Base-by-base conservation (phyloP, 495 filamentous ascomycete species). In the Massariosphaeria phaeospora region DNA sequence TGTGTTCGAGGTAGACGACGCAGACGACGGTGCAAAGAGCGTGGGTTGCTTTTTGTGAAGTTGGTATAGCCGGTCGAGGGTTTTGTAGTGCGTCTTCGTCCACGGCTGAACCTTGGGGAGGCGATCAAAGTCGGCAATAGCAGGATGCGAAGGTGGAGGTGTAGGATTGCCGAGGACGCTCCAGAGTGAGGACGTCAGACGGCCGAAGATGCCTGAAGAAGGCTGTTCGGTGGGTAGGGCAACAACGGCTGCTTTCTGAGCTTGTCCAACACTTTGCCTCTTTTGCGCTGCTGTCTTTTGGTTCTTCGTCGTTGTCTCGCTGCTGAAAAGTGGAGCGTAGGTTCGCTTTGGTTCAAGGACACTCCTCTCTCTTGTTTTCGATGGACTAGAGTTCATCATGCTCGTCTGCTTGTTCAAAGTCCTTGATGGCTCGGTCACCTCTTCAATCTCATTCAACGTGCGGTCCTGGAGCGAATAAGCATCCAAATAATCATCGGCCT, bases 1-100 rank as follows among this genome's bases (percentile, higher is more conserved):
- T 9, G 57, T 30, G 42, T 58, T 49, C 1, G 44, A 18, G 1
- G 55, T 17, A 17, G 23, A 45, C 5, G 43, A 30, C 17, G 40
- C 31, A 15, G 49, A 8, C 9, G 29, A 33, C 3, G 60, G 52
- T 12, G 39, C 15, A 51, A 68, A 68, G 27, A 59, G 44, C 2
- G 53, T 35, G 10, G 61, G 63, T 7, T 54, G 35, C 10, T 44
- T 52, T 15, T 58, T 59, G 57, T 60, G 48, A 4, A 44, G 27
- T 43, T 60, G 59, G 46, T 57, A 65, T n/a, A 69, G 52, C 1
- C 23, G 31, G 36, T 69, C 62, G 5, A 69, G 55, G 12, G 49
- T 52, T 30, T 55, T 61, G 59, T 67, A 69, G 42, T 69, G 66
- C 6, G 62, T 58, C 20, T 58, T 55, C 13, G 66, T 65, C 66